phyloP scores from a whole-genome alignment of 768 basidiomycete genomes.

The Guyanaporus albipodus region DNA sequence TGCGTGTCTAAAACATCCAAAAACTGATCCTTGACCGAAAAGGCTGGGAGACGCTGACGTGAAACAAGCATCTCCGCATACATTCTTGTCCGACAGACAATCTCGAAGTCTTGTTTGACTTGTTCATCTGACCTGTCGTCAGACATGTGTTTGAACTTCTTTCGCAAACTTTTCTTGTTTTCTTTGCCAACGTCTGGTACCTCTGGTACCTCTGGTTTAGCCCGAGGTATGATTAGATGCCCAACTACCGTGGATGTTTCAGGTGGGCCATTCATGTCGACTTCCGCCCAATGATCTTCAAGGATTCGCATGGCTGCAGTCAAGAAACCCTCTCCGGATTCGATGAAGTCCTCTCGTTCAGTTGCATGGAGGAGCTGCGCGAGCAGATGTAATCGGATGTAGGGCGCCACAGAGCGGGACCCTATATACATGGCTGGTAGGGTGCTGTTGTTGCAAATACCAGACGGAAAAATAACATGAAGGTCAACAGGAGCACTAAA shows the following conservation, averaged over 20 bases:
- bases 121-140: conserved; percentile 46
- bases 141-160: conserved; percentile 1
- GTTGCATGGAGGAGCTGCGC: conserved; percentile 57
- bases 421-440: conserved; percentile 71
- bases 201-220: conserved; percentile 16
- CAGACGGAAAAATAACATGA: conserved; percentile 54
- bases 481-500: conserved; percentile 63
- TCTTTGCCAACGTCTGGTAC: background rate
- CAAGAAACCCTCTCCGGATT: conserved; percentile 66
- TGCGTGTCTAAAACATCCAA: conserved; percentile 51
- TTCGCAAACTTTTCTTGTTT: background rate
- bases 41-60: conserved; percentile 73
- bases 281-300: conserved; percentile 63
- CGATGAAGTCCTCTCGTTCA: conserved; percentile 50
- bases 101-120: conserved; percentile 52
- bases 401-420: conserved; percentile 66
- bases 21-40: conserved; percentile 60
- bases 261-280: conserved; percentile 72
- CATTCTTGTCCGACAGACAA: conserved; percentile 38
- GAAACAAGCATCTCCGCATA: conserved; percentile 54
- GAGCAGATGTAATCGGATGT: conserved; percentile 81
- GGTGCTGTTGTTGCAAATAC: conserved; percentile 39
- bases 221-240: conserved; percentile 15
- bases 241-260: conserved; percentile 65
- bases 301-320: conserved; percentile 67